Evolutionary conservation across 2,329 filamentous ascomycete genomes (phyloP), one percentile per base, ranked within the genome.

Genomic region (Ampelomyces quisqualis): DNA sequence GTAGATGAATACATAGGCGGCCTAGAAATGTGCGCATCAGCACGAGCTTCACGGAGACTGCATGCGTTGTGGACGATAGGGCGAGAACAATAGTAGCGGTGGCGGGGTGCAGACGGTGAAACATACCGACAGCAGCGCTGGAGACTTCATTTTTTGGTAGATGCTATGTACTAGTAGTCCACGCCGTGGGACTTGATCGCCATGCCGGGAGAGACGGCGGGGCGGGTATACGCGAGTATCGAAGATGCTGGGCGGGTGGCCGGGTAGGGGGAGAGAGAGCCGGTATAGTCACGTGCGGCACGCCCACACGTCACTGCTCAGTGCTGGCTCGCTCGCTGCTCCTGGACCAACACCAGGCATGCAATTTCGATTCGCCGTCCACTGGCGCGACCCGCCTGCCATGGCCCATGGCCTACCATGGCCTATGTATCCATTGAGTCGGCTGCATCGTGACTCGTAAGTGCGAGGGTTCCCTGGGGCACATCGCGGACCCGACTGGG

Each of bases 1-100:
- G 72, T 97, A 98, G 72, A 89, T 72, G 55, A 90, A 68, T n/a
- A 89, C 95, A 70, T 94, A 95, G 47, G 84, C 69, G 48, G 90
- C 72, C 88, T 87, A 47, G 30, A 51, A 31, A 37, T 11, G 22
- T 35, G 47, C 34, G 31, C 33, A 57, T 66, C 46, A 66, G 58
- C 41, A 21, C 40, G 27, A 32, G 23, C 34, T 51, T 48, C 42
- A 46, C 20, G 40, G 40, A 47, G 22, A 28, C 40, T 33, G 37
- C 32, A 40, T 41, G 32, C 34, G 43, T 31, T 38, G 36, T 24
- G 33, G n/a, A 38, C 38, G 45, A 62, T 62, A 60, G 59, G 60
- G 32, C 51, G 51, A 51, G 50, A 50, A 39, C 30, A 40, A 45
- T 40, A 37, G 48, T 42, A 40, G 35, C 30, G 37, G 28, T 39